Base-by-base conservation (phyloP, 768 basidiomycete species). In the Hemileccinum impolitum region DNA sequence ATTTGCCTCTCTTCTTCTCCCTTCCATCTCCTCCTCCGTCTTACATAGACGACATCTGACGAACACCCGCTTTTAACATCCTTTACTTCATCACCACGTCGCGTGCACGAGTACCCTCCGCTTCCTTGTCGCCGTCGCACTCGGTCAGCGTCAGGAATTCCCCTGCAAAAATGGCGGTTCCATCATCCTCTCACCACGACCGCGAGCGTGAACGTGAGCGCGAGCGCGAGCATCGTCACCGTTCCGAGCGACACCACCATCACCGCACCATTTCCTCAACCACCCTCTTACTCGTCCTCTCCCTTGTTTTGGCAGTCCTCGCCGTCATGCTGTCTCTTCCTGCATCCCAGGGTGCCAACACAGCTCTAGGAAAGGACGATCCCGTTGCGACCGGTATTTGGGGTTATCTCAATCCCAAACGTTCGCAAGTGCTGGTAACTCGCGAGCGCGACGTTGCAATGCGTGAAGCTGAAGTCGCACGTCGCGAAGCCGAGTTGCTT, bases 251-350 rank as follows among this genome's bases (percentile, higher is more conserved):
- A 42, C 83, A 84, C 60, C 88, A 85, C 63, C 87, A 90, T 50
- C 83, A 87, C 59, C 77, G 90, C 50, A 91, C 90, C 47, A 90
- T 93, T 53, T 92, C 90, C 9, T 92, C 90, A 13, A 93, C 90
- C 0, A 93, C 90, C 13, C 82, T 93, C 28, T 79, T 93, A 45
- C 84, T 93, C 30, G 86, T 92, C 43, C 77, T 93, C 36, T 92
- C 90, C 11, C 82, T 93, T 30, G 81, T 93, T 42, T 75, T 93
- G 23, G 90, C 90, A 31, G 89, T 91, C 19, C 77, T 93, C n/a
- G 90, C 90, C 5, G 83, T 93, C 60, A 91, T 93, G 89, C 81
- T 93, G 21, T 90, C 90, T 3, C 76, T 93, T 5, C 90, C 90
- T 1, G 81, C 83, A 0, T 72, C 75, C 38, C 71, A 71, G 39